Base-by-base conservation (phyloP, 257 asterid genomes). In the Lycium barbarum region DNA sequence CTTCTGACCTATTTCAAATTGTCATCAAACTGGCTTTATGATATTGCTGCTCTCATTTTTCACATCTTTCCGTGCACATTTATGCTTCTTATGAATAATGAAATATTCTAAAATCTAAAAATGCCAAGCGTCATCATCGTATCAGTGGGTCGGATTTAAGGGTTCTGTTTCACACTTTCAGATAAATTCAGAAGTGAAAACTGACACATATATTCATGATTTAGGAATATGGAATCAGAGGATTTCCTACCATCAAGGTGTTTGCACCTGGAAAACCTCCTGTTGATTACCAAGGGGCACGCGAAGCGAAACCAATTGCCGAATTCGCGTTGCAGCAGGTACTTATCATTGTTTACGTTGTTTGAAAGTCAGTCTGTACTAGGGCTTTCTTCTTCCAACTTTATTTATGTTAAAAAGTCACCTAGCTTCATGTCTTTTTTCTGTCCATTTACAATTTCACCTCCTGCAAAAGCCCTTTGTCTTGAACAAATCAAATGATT, bases 181-280 rank as follows among this genome's bases (percentile, higher is more conserved):
- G 47, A 53, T 76, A 51, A 51, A 51, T 51, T 76, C 63, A 13
- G 47, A 51, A 51, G 47, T 76, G 82, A 53, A 74, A 76, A 3
- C 20, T 53, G 63, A 26, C 65, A 0, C 80, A 54, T 81, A 58
- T 1, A 78, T 85, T 81, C 63, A 14, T 84, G 81, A 13, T 89
- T 82, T 87, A 97, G 99, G 99, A 97, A 87, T 94, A 92, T 89
- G 98, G 97, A 33, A 94, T 97, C 83, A 84, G 49, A 90, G 98
- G 99, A 20, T 97, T 95, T 91, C 99, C 99, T 22, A 97, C 98
- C 88, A 94, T 97, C 81, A 97, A 97, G 91, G 97, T 95, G 36
- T 97, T 97, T 91, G 95, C 81, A 80, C 97, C 98, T 10, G 99
- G 99, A 33, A 95, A 97, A 85, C 79, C 98, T 62, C 97, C 98